These are phyloP conservation scores for Arxiozyma telluris DNA, from an alignment of 1,139 yeast species.

Conservation along the genomic window DNA sequence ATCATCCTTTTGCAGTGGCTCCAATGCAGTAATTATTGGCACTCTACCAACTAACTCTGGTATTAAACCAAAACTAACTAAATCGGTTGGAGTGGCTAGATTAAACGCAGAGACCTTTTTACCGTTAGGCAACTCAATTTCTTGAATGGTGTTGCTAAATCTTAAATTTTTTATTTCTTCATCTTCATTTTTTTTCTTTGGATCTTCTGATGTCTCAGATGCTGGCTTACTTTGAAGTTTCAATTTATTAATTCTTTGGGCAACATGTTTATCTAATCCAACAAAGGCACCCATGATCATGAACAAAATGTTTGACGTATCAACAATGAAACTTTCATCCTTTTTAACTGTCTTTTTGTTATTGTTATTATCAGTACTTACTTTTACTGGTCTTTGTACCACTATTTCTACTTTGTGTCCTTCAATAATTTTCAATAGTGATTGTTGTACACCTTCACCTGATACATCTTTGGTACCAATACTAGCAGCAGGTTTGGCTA, in stretches of 20 bases:
- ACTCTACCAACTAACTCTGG: slow-evolving; percentile 49
- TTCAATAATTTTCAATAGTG: slow-evolving; percentile 43
- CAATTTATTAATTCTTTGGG: slow-evolving; percentile 29
- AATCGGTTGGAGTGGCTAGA: slow-evolving; percentile 39
- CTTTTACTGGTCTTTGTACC: slow-evolving; percentile 35
- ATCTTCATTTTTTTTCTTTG: slow-evolving; percentile 4
- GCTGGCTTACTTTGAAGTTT: slow-evolving; percentile 10
- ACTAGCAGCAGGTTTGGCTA: slow-evolving; percentile 38
- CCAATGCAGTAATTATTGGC: slow-evolving; percentile 41
- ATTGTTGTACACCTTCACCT: slow-evolving; percentile 54
- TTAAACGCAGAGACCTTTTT: slow-evolving; percentile 35
- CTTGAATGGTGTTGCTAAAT: slow-evolving; percentile 26
- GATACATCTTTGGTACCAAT: slow-evolving; percentile 45
- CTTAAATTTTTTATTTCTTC: slow-evolving; percentile 11
- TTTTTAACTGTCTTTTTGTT: slow-evolving; percentile 29
- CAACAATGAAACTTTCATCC: slow-evolving; percentile 37
- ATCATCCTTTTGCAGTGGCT: slow-evolving; percentile 37
- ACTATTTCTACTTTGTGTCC: slow-evolving; percentile 42
- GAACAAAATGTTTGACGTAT: slow-evolving; percentile 44
- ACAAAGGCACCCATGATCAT: slow-evolving; percentile 50
- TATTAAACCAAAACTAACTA: slow-evolving; percentile 41
- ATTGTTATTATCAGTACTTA: slow-evolving; percentile 27
- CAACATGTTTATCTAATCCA: slow-evolving; percentile 41
- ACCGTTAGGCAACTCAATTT: slow-evolving; percentile 32
- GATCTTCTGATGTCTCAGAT: neutral